Percentiles rank a stretch among this genome's conserved stretches.
These are phyloP conservation scores for Annulohypoxylon truncatum DNA, from an alignment of 2,329 filamentous ascomycete genomes.

Conservation along the genomic window DNA sequence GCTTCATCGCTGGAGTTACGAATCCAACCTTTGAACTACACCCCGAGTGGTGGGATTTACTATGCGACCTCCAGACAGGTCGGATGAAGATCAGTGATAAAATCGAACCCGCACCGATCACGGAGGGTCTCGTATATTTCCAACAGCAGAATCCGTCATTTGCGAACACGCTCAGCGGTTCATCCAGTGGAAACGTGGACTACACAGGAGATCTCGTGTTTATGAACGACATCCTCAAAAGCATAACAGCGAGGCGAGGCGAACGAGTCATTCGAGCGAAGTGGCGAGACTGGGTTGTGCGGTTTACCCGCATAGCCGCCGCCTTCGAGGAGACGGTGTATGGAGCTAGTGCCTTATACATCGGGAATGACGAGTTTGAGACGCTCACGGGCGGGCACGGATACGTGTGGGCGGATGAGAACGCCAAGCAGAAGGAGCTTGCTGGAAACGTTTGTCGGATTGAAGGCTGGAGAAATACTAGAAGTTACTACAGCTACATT, in stretches of 20 bases:
- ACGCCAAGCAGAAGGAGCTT: conserved; percentile 83
- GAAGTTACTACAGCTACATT: conserved; percentile 95
- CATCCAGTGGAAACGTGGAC: conserved; percentile 59
- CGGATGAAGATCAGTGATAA: conserved; percentile 93
- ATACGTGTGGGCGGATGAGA: conserved; percentile 93
- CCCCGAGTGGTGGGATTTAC: conserved; percentile 96
- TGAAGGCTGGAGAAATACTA: conserved; percentile 95
- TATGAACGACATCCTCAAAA: conserved; percentile 85
- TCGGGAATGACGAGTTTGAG: conserved; percentile 79
- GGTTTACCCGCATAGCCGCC: conserved; percentile 91
- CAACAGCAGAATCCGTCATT: conserved; percentile 78
- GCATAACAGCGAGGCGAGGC: conserved; percentile 86
- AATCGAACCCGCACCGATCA: conserved; percentile 82
- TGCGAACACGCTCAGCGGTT: conserved; percentile 60
- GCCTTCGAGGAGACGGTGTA: conserved; percentile 97
- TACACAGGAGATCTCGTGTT: conserved; percentile 89
- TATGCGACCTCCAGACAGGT: conserved; percentile 92
- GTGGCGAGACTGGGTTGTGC: conserved; percentile 94
- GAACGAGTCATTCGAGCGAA: conserved; percentile 91
- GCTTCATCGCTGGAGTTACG: conserved; percentile 97
- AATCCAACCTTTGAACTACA: conserved; percentile 97
- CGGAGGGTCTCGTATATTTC: conserved; percentile 88
- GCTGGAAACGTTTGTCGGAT: conserved; percentile 92
- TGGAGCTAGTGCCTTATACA: conserved; percentile 88
- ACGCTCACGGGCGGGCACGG: conserved; percentile 79